A percentile compares a stretch with the other conserved stretches of the same genome.
Conservation (phyloP, 768 basidiomycete genomes). For the Coprinellus micaceus region DNA sequence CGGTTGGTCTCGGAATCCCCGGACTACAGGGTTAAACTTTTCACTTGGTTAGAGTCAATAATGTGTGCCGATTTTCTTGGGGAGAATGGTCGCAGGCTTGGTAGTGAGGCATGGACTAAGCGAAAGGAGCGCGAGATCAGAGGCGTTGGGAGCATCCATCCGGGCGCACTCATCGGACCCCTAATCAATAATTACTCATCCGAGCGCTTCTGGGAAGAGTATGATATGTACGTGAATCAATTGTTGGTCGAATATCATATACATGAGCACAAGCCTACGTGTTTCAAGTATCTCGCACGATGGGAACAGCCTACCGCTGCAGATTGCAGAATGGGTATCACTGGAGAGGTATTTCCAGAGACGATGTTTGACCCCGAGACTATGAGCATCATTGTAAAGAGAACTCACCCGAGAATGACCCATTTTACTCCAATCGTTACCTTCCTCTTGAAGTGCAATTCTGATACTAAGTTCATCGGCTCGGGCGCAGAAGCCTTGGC, state of each 20-base stretch:
- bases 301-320: neutral
- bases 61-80: neutral
- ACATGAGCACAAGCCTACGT: neutral
- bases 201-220: too few relatives aligned
- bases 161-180: too few relatives aligned
- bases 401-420: neutral
- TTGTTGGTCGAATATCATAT: neutral
- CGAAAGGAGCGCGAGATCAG: too few relatives aligned
- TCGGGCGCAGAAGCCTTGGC: slow-evolving; percentile 4
- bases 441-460: slow-evolving; percentile 7
- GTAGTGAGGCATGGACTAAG: too few relatives aligned
- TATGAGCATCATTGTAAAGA: neutral
- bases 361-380: neutral
- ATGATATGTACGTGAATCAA: neutral
- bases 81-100: neutral
- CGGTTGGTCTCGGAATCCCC: neutral
- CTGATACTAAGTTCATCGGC: slow-evolving; percentile 8
- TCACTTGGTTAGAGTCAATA: neutral
- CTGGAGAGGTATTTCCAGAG: too few relatives aligned
- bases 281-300: neutral
- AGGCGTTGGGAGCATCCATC: too few relatives aligned
- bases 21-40: neutral
- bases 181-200: too few relatives aligned
- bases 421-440: neutral
- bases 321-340: neutral